Percentiles rank a stretch among this genome's conserved stretches.
phyloP scores from a whole-genome alignment of 176 grass and related monocot genomes.

The Carex scoparia region DNA sequence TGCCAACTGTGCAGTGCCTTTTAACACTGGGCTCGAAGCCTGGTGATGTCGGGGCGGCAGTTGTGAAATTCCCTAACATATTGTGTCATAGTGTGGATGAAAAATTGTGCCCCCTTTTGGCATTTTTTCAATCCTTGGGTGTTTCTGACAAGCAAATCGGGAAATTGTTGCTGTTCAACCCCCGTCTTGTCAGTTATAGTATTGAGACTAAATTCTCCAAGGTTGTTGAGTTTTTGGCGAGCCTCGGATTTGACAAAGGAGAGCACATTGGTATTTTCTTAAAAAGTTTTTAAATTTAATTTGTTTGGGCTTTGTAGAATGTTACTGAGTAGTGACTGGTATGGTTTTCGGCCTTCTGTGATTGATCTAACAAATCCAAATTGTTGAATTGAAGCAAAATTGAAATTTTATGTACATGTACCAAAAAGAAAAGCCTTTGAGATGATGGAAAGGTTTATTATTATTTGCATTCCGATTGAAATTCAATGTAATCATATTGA shows the following conservation, averaged over 20 bases:
- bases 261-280: constrained; percentile 35
- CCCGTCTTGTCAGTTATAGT: constrained; percentile 92
- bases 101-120: constrained; percentile 89
- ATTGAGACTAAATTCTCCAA: constrained; percentile 83
- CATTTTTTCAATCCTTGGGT: constrained; percentile 78
- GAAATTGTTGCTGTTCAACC: constrained; percentile 81
- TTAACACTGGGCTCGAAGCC: constrained; percentile 63
- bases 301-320: not conserved
- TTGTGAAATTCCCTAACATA: constrained; percentile 82
- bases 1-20: constrained; percentile 88
- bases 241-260: constrained; percentile 70
- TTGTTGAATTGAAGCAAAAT: not conserved
- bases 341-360: not conserved
- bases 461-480: not conserved
- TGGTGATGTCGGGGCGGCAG: constrained; percentile 59
- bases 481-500: not conserved
- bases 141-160: constrained; percentile 82
- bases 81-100: constrained; percentile 82
- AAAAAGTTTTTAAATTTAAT: not conserved
- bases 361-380: not conserved
- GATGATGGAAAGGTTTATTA: not conserved
- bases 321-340: not conserved
- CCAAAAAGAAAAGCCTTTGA: not conserved
- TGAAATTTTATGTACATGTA: not conserved
- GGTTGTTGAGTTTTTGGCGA: constrained; percentile 51